These are phyloP conservation scores for Fragaria ananassa DNA, from an alignment of 306 rosid genomes.

Conservation along the genomic window DNA sequence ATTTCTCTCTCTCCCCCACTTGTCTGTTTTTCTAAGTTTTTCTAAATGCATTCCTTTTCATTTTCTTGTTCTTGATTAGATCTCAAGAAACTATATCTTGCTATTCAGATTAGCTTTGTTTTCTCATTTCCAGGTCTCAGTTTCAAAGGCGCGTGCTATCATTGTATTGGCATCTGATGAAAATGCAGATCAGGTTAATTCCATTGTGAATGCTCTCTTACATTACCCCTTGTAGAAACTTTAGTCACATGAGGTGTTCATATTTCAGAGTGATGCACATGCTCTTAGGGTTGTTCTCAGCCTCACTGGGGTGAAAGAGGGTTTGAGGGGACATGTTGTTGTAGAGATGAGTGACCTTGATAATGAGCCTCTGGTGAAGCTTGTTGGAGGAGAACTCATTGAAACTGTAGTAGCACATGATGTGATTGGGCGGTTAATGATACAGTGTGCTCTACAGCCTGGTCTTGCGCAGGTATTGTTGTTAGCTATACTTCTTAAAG, in stretches of 20 bases:
- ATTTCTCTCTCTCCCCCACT: neutral
- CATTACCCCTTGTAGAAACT: slow-evolving; percentile 9
- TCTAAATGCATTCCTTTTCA: neutral
- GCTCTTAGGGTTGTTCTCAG: slow-evolving; percentile 98
- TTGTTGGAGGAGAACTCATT: slow-evolving; percentile 91
- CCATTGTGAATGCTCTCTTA: slow-evolving; percentile 8
- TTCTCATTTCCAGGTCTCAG: slow-evolving; percentile 64
- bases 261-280: slow-evolving; percentile 87
- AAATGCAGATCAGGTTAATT: slow-evolving; percentile 91
- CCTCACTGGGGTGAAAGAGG: slow-evolving; percentile 91
- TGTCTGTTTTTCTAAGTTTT: neutral
- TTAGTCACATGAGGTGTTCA: slow-evolving; percentile 19
- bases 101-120: neutral
- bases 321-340: slow-evolving; percentile 84
- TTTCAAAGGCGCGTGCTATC: slow-evolving; percentile 95
- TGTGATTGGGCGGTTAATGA: slow-evolving; percentile 97
- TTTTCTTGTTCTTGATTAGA: slow-evolving; percentile 3
- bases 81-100: slow-evolving; percentile 12
- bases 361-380: slow-evolving; percentile 94
- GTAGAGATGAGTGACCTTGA: slow-evolving; percentile 99
- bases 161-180: slow-evolving; percentile 93
- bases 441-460: slow-evolving; percentile 97
- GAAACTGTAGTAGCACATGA: slow-evolving; percentile 99
- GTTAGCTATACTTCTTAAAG: neutral
- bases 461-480: slow-evolving; percentile 94